Conservation (phyloP, 225 moss, liverwort and hornwort species). For the Sphagnum tenellum region DNA sequence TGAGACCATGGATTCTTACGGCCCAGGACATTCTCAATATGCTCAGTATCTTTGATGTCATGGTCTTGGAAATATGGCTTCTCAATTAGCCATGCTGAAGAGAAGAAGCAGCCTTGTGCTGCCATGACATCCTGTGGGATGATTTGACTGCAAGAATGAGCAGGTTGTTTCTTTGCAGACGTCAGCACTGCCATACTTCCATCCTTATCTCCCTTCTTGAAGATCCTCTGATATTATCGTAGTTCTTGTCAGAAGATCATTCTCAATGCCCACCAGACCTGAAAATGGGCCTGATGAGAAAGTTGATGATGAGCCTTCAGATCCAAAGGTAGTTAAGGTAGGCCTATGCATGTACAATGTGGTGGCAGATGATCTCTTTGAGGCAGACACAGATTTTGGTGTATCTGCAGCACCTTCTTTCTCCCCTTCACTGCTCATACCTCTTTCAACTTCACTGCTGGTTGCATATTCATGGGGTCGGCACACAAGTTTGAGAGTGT, state of each 20-base stretch:
- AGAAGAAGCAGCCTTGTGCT: conserved; percentile 12
- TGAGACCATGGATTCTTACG: conserved; percentile 9
- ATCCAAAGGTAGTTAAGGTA: conserved; percentile 82
- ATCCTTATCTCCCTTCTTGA: conserved; percentile 76
- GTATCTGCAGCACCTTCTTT: conserved; percentile 65
- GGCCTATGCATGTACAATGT: conserved; percentile 72
- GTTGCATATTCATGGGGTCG: conserved; percentile 33
- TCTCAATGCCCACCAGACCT: conserved; percentile 70
- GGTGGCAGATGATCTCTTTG: conserved; percentile 67
- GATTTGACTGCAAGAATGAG: conserved; percentile 8
- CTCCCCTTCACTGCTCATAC: conserved; percentile 54
- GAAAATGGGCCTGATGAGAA: conserved; percentile 95
- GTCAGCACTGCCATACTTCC: conserved; percentile 1
- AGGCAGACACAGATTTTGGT: conserved; percentile 70
- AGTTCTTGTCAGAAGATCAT: conserved; percentile 79
- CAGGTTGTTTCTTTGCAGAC: conserved; percentile 1
- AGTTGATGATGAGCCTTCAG: conserved; percentile 88
- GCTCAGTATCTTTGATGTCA: neutral
- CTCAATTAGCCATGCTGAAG: neutral
- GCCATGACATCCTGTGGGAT: conserved; percentile 8
- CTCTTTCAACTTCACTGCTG: conserved; percentile 32
- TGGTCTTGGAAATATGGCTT: conserved; percentile 1
- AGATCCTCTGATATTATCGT: conserved; percentile 93
- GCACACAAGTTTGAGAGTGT: conserved; percentile 66
- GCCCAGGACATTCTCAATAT: neutral